Evolutionary conservation across 129 eudicot genomes (phyloP).

Genomic region (Chrysanthemum seticuspe): DNA sequence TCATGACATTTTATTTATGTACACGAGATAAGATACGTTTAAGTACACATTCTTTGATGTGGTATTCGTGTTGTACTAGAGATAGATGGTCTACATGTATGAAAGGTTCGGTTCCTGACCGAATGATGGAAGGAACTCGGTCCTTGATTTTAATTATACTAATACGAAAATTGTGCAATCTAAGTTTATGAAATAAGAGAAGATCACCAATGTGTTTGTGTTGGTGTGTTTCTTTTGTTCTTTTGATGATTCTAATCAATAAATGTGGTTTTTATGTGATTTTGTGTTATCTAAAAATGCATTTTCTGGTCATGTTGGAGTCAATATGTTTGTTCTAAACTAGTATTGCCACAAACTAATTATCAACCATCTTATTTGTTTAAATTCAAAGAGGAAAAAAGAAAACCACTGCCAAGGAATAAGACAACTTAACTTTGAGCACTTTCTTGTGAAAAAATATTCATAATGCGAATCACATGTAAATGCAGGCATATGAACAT

Average conservation of each 20-base stretch:
- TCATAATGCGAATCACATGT: too few species aligned
- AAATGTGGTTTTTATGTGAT: not conserved
- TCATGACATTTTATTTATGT: conserved; percentile 10
- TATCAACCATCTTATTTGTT: too few species aligned
- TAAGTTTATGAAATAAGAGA: conserved; percentile 14
- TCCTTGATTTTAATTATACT: not conserved
- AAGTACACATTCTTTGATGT: conserved; percentile 20
- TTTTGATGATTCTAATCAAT: conserved; percentile 4
- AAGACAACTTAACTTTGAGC: too few species aligned
- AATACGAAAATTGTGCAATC: conserved; percentile 15
- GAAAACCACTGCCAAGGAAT: too few species aligned
- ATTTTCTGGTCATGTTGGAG: not conserved
- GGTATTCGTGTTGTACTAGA: conserved; percentile 16
- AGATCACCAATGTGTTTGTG: conserved; percentile 2
- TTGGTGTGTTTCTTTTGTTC: conserved; percentile 1
- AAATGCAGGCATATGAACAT: too few species aligned
- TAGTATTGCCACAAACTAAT: too few species aligned
- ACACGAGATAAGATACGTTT: conserved; percentile 17
- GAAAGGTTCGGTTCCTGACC: conserved; percentile 3
- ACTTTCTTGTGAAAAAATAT: too few species aligned
- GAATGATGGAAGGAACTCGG: conserved; percentile 12
- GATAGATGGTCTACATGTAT: not conserved
- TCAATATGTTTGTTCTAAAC: too few species aligned
- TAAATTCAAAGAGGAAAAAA: too few species aligned
- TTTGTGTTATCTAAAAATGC: not conserved